These are phyloP conservation scores for Zostera marina DNA, from an alignment of 116 monocot species.

Conservation along the genomic window DNA sequence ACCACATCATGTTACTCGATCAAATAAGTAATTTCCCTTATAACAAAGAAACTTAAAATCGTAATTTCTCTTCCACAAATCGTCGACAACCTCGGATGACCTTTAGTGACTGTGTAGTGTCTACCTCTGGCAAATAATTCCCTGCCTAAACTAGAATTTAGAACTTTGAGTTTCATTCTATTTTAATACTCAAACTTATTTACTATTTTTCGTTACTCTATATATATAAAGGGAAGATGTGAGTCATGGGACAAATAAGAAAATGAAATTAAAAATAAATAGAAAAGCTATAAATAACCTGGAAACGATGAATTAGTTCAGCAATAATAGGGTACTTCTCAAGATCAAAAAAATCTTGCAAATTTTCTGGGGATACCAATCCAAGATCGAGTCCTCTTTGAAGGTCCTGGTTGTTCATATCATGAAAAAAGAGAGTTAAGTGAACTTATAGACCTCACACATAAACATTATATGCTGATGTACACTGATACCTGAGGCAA, in stretches of 20 bases:
- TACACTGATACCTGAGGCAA: slow-evolving; percentile 59
- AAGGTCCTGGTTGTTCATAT: slow-evolving; percentile 39
- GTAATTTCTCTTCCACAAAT: no score
- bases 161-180: no score
- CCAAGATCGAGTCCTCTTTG: slow-evolving; percentile 94
- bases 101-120: no score
- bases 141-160: no score
- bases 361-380: slow-evolving; percentile 79
- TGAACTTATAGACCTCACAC: not conserved
- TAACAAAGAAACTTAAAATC: no score
- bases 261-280: not conserved
- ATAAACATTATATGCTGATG: not conserved
- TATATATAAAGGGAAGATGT: not conserved
- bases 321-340: slow-evolving; percentile 83
- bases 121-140: no score
- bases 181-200: no score
- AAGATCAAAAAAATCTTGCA: slow-evolving; percentile 94
- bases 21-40: no score
- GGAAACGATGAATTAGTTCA: slow-evolving; percentile 80
- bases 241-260: not conserved
- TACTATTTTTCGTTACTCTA: no score
- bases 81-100: no score
- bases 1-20: no score
- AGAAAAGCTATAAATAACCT: slow-evolving; percentile 20
- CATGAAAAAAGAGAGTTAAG: not conserved